Conservation (phyloP, 306 rosid genomes). For the Canavalia gladiata region DNA sequence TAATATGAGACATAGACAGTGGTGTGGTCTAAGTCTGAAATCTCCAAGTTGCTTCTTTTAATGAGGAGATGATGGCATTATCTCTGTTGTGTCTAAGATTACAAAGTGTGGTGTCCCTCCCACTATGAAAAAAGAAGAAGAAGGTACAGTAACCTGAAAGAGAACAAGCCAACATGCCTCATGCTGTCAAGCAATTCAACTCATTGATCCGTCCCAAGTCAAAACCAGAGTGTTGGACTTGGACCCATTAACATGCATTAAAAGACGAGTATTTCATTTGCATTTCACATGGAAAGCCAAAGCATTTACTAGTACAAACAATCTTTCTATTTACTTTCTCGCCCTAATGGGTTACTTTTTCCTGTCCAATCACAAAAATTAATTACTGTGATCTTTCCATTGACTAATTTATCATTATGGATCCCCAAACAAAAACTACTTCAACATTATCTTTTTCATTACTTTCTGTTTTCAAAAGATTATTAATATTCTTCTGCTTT, state of each 20-base stretch:
- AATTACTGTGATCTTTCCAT: constrained; percentile 4
- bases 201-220: constrained; percentile 48
- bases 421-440: constrained; percentile 24
- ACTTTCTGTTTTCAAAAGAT: no score
- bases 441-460: not conserved
- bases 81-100: constrained; percentile 19
- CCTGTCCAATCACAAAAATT: constrained; percentile 19
- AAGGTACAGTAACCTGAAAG: constrained; percentile 32
- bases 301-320: not conserved
- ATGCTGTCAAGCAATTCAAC: constrained; percentile 40
- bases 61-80: constrained; percentile 58
- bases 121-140: constrained; percentile 45
- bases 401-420: not conserved
- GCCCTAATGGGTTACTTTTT: constrained; percentile 24
- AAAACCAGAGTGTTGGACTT: constrained; percentile 41
- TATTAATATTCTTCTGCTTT: constrained; percentile 43
- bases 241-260: constrained; percentile 51
- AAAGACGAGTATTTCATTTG: constrained; percentile 48
- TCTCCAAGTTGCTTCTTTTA: constrained; percentile 73
- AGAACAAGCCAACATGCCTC: constrained; percentile 39
- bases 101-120: constrained; percentile 46
- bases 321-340: constrained; percentile 42
- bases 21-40: constrained; percentile 51
- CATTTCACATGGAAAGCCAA: constrained; percentile 47
- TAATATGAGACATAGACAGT: constrained; percentile 8